These are phyloP conservation scores for Halteria grandinella DNA, from an alignment of 73 alveolate species.

Conservation along the genomic window DNA sequence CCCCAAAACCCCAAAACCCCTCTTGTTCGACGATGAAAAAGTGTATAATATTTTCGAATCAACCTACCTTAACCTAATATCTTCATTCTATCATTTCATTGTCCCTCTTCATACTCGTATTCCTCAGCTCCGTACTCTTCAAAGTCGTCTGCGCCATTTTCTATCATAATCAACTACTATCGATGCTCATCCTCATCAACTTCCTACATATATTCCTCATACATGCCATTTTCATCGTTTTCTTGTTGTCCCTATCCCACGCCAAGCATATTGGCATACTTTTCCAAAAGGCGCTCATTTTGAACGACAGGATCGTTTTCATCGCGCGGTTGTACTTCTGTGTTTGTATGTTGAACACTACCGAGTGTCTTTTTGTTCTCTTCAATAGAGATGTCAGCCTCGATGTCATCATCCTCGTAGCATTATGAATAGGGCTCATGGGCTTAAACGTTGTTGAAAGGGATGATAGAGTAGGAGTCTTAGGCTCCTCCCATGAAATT, in stretches of 20 bases:
- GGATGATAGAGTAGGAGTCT: conserved; percentile 45
- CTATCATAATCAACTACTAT: no score
- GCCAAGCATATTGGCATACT: conserved; percentile 41
- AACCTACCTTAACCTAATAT: no score
- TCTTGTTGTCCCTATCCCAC: conserved; percentile 1
- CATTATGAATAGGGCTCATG: neutral
- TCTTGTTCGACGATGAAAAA: no score
- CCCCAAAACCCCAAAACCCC: no score
- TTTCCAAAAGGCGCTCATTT: conserved; percentile 31
- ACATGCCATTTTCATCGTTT: conserved; percentile 4
- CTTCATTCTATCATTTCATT: no score
- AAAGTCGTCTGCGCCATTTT: no score
- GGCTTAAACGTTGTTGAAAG: conserved; percentile 19
- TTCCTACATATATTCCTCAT: conserved; percentile 36
- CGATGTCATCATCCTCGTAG: conserved; percentile 26
- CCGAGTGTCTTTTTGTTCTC: neutral
- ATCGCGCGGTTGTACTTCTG: conserved; percentile 25
- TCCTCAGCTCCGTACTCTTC: no score
- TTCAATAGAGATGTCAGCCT: conserved; percentile 4
- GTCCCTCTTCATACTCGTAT: no score
- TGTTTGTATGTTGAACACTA: no score
- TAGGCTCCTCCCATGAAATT: no score
- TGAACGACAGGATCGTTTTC: conserved; percentile 51
- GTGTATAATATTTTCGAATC: no score
- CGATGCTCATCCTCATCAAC: conserved; percentile 54